Evolutionary conservation across 2,329 filamentous ascomycete genomes (phyloP), one percentile per base, ranked within the genome.

Genomic region (Fusarium hostae): DNA sequence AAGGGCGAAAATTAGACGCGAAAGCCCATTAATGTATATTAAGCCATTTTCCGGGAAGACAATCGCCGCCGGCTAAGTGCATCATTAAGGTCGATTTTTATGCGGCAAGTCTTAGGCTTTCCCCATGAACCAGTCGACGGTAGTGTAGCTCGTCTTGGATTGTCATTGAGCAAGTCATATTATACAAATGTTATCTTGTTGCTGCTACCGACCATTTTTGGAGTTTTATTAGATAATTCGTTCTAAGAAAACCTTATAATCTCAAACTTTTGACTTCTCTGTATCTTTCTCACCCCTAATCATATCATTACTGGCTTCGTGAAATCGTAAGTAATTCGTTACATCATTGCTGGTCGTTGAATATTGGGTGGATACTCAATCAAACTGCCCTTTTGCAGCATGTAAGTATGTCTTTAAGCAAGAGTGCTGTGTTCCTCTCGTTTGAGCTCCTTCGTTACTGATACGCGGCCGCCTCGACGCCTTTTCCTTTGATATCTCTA

Each of bases 401-500:
- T 39, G 37, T n/a, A 28, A 51, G 26, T 41, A 50, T 58, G 41
- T 39, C 41, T 37, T 35, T 39, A 56, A 58, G 61, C 50, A 68
- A 75, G 75, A 75, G 75, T 77, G 45, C 75, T 77, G 75, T 77
- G 6, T 68, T 73, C 75, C 75, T 77, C 75, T 76, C 74, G 22
- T 59, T 28, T 39, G 15, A 44, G 47, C 55, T 59, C 47, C 35
- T 35, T 32, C 26, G 6, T 69, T 34, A 70, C 41, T 48, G 55
- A 39, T 59, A 68, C 16, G 57, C 59, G 15, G 66, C 41, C 15
- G 66, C 72, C 37, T 80, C 78, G 4, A 78, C 67, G 2, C 73
- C 76, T 63, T 83, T 83, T 12, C 79, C 81, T 67, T 82, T 82
- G 40, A 68, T 50, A 41, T 81, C 78, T 9, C 78, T 75, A 18